Conservation (phyloP, 345 rosid species). For the Combretum micranthum region DNA sequence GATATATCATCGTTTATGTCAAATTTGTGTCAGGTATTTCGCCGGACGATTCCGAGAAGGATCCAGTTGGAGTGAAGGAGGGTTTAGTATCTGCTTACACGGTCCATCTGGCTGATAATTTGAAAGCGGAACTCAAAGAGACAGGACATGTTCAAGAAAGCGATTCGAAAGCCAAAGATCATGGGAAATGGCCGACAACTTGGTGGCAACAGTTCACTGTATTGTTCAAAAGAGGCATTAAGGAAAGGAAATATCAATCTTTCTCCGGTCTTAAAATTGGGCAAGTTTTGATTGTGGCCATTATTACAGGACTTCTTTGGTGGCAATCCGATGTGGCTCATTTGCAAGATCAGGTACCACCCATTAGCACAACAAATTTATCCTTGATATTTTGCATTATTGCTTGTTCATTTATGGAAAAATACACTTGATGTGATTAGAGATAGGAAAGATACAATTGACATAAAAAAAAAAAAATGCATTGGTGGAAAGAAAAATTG, state of each 20-base stretch:
- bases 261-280: constrained; percentile 31
- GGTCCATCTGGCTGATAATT: constrained; percentile 16
- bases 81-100: constrained; percentile 32
- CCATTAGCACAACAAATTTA: too few species aligned
- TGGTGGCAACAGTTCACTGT: constrained; percentile 57
- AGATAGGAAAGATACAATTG: too few species aligned
- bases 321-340: constrained; percentile 35
- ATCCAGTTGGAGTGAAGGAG: constrained; percentile 24
- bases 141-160: background rate
- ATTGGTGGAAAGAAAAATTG: too few species aligned
- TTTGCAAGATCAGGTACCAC: constrained; percentile 62
- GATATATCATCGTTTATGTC: too few species aligned
- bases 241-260: constrained; percentile 36
- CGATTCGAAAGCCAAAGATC: constrained; percentile 8
- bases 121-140: constrained; percentile 20
- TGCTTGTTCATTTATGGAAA: too few species aligned
- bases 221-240: constrained; percentile 37
- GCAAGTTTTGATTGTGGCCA: constrained; percentile 28
- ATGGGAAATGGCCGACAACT: constrained; percentile 29
- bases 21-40: constrained; percentile 21
- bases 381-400: too few species aligned
- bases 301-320: constrained; percentile 38
- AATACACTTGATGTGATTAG: too few species aligned
- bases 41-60: constrained; percentile 18
- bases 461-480: too few species aligned